These are phyloP conservation scores for Zygotorulaspora danielsina DNA, from an alignment of 805 yeast species.

Conservation along the genomic window DNA sequence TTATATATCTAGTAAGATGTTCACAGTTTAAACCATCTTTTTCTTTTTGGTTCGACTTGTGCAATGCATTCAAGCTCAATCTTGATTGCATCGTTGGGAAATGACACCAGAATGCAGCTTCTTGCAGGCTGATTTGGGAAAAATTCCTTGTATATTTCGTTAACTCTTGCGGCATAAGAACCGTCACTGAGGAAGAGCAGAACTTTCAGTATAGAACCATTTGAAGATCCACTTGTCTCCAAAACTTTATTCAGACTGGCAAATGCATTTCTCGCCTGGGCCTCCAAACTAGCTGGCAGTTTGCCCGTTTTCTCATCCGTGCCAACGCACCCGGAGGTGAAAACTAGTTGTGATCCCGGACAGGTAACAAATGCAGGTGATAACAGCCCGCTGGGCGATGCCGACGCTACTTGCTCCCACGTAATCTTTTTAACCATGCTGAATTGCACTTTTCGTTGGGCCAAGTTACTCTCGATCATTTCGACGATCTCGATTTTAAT, in stretches of 20 bases:
- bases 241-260: slow-evolving; percentile 41
- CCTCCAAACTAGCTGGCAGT: slow-evolving; percentile 41
- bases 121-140: slow-evolving; percentile 51
- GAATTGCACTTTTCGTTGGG: too few relatives aligned
- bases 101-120: slow-evolving; percentile 48
- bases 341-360: slow-evolving; percentile 41
- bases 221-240: slow-evolving; percentile 43
- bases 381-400: slow-evolving; percentile 31
- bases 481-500: too few relatives aligned
- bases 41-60: slow-evolving; percentile 6
- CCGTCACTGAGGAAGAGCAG: slow-evolving; percentile 45
- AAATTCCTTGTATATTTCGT: slow-evolving; percentile 43
- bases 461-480: too few relatives aligned
- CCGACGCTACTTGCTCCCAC: slow-evolving; percentile 36
- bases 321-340: slow-evolving; percentile 49
- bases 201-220: slow-evolving; percentile 47
- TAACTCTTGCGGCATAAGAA: slow-evolving; percentile 41
- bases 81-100: slow-evolving; percentile 47
- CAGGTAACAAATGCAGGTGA: slow-evolving; percentile 39
- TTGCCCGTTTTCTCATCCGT: slow-evolving; percentile 39
- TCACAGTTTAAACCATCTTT: slow-evolving; percentile 16
- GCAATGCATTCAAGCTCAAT: slow-evolving; percentile 53
- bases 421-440: slow-evolving; percentile 32
- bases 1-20: slow-evolving; percentile 1
- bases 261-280: slow-evolving; percentile 45